These are phyloP conservation scores for Sporothrix schenckii DNA, from an alignment of 2,329 filamentous ascomycete species.

Conservation along the genomic window DNA sequence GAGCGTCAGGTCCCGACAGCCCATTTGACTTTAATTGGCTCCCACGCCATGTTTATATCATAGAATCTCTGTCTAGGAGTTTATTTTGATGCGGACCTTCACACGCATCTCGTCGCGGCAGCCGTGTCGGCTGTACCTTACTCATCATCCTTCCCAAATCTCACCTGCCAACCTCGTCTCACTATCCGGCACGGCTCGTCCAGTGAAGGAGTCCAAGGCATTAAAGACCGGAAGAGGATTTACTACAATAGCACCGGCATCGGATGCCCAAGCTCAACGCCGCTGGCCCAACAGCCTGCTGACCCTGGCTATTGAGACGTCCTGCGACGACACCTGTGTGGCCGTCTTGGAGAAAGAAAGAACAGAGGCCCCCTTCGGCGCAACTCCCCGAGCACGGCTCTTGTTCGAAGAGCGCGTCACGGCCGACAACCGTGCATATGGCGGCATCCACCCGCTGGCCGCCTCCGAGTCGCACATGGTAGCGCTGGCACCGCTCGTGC, in stretches of 20 bases:
- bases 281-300: slow-evolving; percentile 35
- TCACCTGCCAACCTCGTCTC: background rate
- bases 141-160: background rate
- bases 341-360: slow-evolving; percentile 69
- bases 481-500: slow-evolving; percentile 68
- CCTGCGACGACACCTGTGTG: slow-evolving; percentile 92
- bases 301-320: slow-evolving; percentile 77
- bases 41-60: background rate
- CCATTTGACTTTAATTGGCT: background rate
- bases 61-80: background rate
- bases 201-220: background rate
- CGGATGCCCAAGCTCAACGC: background rate
- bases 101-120: background rate
- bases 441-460: slow-evolving; percentile 77
- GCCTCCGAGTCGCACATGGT: slow-evolving; percentile 76
- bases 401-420: slow-evolving; percentile 82
- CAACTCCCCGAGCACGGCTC: slow-evolving; percentile 55
- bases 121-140: background rate
- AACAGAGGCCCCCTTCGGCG: slow-evolving; percentile 18
- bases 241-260: background rate
- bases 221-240: background rate
- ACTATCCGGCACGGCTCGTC: background rate
- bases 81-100: background rate
- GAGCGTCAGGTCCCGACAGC: background rate
- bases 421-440: slow-evolving; percentile 72